Evolutionary conservation across 2,329 filamentous ascomycete species (phyloP).

Genomic region (Clonostachys rosea): DNA sequence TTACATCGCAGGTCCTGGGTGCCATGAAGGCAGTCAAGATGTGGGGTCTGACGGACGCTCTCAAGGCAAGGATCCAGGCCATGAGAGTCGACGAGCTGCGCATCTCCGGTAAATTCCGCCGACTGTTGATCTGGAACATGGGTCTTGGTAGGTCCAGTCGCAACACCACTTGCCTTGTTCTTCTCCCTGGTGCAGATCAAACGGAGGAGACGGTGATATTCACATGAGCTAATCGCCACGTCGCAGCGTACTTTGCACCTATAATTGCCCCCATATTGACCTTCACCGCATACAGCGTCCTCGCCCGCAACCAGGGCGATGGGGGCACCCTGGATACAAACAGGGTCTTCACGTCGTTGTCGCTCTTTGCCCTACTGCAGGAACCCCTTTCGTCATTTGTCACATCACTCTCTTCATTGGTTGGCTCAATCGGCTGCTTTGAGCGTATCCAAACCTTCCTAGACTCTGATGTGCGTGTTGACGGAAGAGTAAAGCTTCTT

Average conservation of each 20-base stretch:
- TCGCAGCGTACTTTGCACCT: constrained; percentile 5
- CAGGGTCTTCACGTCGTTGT: constrained; percentile 12
- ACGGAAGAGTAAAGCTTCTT: not conserved
- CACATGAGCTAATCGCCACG: not conserved
- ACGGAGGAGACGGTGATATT: not conserved
- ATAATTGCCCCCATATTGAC: constrained; percentile 3
- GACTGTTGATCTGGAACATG: constrained; percentile 10
- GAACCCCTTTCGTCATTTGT: constrained; percentile 11
- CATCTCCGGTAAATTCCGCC: constrained; percentile 12
- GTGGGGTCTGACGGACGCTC: constrained; percentile 13
- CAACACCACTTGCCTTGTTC: too few species aligned
- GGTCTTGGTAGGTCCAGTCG: constrained; percentile 6
- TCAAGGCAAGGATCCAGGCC: constrained; percentile 7
- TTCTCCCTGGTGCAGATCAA: not conserved
- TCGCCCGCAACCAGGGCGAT: constrained; percentile 5
- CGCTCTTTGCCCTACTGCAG: constrained; percentile 12
- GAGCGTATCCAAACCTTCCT: constrained; percentile 11
- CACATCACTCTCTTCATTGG: constrained; percentile 9
- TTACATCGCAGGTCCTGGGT: constrained; percentile 17
- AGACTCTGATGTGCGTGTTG: not conserved
- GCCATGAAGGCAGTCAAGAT: constrained; percentile 25
- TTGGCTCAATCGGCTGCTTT: constrained; percentile 13
- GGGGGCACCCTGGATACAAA: constrained; percentile 1
- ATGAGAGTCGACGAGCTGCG: constrained; percentile 10
- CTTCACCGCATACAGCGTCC: not conserved